Evolutionary conservation across 1,139 yeast genomes (phyloP).

Genomic region (Scheffersomyces insectosa): DNA sequence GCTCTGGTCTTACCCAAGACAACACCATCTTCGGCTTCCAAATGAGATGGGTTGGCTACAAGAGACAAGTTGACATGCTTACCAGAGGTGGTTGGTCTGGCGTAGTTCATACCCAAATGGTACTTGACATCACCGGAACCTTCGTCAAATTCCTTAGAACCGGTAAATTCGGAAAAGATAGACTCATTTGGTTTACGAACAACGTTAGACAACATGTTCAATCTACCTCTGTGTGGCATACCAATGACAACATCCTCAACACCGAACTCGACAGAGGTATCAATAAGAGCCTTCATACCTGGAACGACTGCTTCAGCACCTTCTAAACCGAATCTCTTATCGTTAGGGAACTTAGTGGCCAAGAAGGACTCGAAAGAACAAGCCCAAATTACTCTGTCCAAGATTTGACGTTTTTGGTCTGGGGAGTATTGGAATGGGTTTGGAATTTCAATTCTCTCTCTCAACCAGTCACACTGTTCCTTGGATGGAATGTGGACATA

Average conservation of each 20-base stretch:
- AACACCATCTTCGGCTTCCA: constrained; percentile 98
- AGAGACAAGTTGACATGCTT: constrained; percentile 91
- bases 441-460: constrained; percentile 95
- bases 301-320: constrained; percentile 98
- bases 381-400: constrained; percentile 97
- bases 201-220: constrained; percentile 95
- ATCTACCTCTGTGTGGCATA: constrained; percentile 99
- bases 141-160: constrained; percentile 80
- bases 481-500: constrained; percentile 96
- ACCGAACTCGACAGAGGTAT: constrained; percentile 89
- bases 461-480: constrained; percentile 96
- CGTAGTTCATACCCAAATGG: constrained; percentile 99
- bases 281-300: constrained; percentile 95
- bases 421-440: constrained; percentile 77
- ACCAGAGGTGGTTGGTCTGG: constrained; percentile 98
- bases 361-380: constrained; percentile 90
- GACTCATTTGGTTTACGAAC: constrained; percentile 98
- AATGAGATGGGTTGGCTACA: constrained; percentile 98
- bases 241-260: constrained; percentile 96
- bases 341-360: constrained; percentile 95
- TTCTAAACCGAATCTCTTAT: constrained; percentile 96
- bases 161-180: constrained; percentile 92
- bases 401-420: constrained; percentile 93
- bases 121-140: constrained; percentile 99
- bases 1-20: constrained; percentile 98